Conservation (phyloP, 208 protist genomes). For the Tetramitus jugosus region DNA sequence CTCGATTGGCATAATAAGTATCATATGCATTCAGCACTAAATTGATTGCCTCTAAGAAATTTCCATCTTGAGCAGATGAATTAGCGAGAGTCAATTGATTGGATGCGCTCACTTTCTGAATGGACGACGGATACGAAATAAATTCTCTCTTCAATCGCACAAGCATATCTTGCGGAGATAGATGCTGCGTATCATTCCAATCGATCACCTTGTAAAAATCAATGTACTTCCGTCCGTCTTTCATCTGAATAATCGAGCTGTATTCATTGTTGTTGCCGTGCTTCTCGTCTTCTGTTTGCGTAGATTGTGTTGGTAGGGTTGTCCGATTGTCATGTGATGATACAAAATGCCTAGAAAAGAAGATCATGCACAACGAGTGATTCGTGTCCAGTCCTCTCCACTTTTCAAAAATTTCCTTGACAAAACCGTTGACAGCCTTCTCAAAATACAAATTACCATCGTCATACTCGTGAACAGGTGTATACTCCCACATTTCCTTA, state of each 20-base stretch:
- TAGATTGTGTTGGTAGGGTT: background rate
- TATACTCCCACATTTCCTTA: slow-evolving; percentile 28
- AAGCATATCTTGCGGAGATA: background rate
- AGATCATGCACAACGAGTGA: background rate
- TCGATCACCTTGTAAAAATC: slow-evolving; percentile 18
- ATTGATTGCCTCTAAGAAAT: slow-evolving; percentile 23
- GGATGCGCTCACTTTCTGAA: background rate
- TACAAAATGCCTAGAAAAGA: slow-evolving; percentile 16
- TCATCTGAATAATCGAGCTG: background rate
- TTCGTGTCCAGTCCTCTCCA: slow-evolving; percentile 11
- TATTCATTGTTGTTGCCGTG: background rate
- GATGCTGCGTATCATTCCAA: background rate
- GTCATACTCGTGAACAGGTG: too few species aligned
- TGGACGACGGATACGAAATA: background rate
- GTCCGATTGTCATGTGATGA: too few species aligned
- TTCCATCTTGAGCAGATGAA: background rate
- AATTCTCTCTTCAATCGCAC: background rate
- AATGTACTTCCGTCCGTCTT: background rate
- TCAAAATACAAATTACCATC: slow-evolving; percentile 23
- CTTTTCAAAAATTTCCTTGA: slow-evolving; percentile 1
- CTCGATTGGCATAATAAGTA: slow-evolving; percentile 20
- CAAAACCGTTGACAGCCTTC: slow-evolving; percentile 6
- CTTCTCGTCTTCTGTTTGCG: background rate
- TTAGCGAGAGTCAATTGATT: background rate
- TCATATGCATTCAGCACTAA: slow-evolving; percentile 12